phyloP scores from a whole-genome alignment of 2,329 filamentous ascomycete species.

The Pseudonectria buxi region DNA sequence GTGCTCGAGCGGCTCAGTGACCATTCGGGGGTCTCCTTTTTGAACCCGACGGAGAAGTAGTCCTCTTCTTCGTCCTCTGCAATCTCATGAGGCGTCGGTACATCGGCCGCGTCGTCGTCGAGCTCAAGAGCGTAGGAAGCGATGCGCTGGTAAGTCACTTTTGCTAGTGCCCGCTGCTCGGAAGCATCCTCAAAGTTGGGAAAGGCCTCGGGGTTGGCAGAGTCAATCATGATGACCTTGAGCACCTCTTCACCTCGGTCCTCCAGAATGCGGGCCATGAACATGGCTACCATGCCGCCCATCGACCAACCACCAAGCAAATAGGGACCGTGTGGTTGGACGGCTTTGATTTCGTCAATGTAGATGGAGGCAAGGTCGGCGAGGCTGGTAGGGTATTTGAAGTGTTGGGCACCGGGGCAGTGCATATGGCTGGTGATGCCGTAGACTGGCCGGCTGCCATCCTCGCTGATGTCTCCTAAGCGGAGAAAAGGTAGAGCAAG shows the following conservation, averaged over 20 bases:
- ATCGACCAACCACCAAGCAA: slow-evolving; percentile 19
- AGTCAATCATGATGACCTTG: slow-evolving; percentile 21
- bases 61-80: too few relatives aligned
- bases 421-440: slow-evolving; percentile 17
- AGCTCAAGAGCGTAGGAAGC: too few relatives aligned
- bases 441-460: slow-evolving; percentile 15
- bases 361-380: slow-evolving; percentile 14
- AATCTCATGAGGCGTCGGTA: too few relatives aligned
- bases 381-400: slow-evolving; percentile 13
- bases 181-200: slow-evolving; percentile 7
- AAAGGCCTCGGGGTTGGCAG: slow-evolving; percentile 17
- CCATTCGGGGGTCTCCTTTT: too few relatives aligned
- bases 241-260: slow-evolving; percentile 9
- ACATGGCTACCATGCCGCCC: slow-evolving; percentile 20
- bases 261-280: slow-evolving; percentile 16
- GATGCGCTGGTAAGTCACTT: slow-evolving; percentile 13
- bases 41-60: too few relatives aligned
- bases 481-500: slow-evolving; percentile 16
- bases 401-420: slow-evolving; percentile 9
- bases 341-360: slow-evolving; percentile 8
- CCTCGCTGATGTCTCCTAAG: slow-evolving; percentile 13
- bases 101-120: too few relatives aligned
- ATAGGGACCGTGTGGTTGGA: slow-evolving; percentile 19
- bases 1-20: too few relatives aligned
- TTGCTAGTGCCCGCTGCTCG: slow-evolving; percentile 10